Percentiles rank a stretch among this genome's conserved stretches.
These are phyloP conservation scores for Musa troglodytarum DNA, from an alignment of 176 grass and related monocot genomes.

Conservation along the genomic window DNA sequence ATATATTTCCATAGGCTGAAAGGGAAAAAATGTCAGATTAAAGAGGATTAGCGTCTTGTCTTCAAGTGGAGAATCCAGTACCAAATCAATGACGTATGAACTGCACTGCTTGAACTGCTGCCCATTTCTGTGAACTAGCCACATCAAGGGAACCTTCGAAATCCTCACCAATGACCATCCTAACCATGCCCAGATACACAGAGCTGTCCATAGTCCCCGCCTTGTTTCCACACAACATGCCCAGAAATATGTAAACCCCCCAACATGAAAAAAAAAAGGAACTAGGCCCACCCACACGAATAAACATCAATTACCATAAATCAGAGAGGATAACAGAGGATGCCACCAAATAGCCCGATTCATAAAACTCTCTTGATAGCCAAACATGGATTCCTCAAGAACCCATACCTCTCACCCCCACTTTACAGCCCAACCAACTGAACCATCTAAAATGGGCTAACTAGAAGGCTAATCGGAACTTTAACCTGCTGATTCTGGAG, in stretches of 20 bases:
- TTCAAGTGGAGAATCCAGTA: conserved; percentile 49
- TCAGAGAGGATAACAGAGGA: no score
- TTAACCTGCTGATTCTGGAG: background rate
- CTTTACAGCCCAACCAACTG: background rate
- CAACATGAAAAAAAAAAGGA: no score
- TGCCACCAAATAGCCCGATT: no score
- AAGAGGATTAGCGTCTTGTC: conserved; percentile 54
- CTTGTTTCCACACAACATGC: background rate
- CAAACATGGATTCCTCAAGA: background rate
- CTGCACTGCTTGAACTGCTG: conserved; percentile 24
- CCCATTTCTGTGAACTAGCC: conserved; percentile 17
- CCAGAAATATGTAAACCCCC: background rate
- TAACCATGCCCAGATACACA: background rate
- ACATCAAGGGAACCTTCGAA: conserved; percentile 18
- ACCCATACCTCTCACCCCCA: background rate
- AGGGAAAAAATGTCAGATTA: conserved; percentile 67
- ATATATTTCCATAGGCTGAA: conserved; percentile 99
- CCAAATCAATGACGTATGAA: conserved; percentile 44
- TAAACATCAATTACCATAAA: no score
- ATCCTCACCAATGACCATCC: background rate
- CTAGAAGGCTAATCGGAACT: no score
- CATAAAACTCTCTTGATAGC: background rate
- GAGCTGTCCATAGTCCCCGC: background rate
- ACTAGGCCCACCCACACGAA: no score
- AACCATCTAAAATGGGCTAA: background rate